These are phyloP conservation scores for Carex kokanica DNA, from an alignment of 176 grass and related monocot genomes.

Conservation along the genomic window DNA sequence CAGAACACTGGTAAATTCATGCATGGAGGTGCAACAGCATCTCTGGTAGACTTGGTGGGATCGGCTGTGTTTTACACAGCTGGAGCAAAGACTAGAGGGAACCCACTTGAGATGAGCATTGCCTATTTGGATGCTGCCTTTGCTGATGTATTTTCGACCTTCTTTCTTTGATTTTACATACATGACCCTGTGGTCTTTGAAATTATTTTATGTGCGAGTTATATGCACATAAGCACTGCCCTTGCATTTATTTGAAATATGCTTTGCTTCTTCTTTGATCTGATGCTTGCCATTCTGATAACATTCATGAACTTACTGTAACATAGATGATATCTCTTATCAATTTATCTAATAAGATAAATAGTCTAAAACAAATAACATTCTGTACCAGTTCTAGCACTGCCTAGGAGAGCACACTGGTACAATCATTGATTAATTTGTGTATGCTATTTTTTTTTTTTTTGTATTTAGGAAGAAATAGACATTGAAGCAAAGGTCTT, in stretches of 20 bases:
- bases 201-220: neutral
- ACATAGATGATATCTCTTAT: neutral
- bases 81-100: constrained; percentile 50
- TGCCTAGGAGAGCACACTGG: neutral
- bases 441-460: neutral
- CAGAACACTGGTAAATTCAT: constrained; percentile 86
- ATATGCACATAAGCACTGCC: neutral
- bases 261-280: neutral
- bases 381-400: neutral
- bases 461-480: constrained; percentile 68
- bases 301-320: neutral
- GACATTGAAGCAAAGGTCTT: constrained; percentile 87
- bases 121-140: constrained; percentile 87
- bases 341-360: neutral
- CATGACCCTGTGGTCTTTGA: neutral
- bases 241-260: neutral
- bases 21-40: constrained; percentile 84
- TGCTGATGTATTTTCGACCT: constrained; percentile 38
- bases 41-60: constrained; percentile 69
- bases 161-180: neutral
- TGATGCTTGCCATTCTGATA: neutral
- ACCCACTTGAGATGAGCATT: constrained; percentile 76
- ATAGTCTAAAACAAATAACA: neutral
- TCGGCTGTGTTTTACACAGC: constrained; percentile 68
- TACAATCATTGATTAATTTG: neutral